Evolutionary conservation across 2,329 filamentous ascomycete species (phyloP).

Genomic region (Fusarium hostae): DNA sequence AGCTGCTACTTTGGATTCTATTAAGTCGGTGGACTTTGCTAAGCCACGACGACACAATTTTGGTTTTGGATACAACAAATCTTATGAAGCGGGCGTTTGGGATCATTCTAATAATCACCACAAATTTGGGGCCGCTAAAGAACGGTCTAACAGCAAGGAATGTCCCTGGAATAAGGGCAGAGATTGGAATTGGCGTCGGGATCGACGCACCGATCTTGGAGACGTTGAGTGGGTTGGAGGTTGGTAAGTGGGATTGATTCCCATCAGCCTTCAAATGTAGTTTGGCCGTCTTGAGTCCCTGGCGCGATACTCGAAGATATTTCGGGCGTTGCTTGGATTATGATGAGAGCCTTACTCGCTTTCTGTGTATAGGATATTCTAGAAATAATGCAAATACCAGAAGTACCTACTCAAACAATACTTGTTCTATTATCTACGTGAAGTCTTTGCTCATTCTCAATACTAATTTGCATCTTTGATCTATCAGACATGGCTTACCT

Average conservation of each 20-base stretch:
- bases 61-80: constrained; percentile 61
- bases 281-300: constrained; percentile 53
- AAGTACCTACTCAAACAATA: constrained; percentile 68
- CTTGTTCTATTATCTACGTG: neutral
- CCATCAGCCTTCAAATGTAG: constrained; percentile 67
- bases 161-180: constrained; percentile 68
- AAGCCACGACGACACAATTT: constrained; percentile 60
- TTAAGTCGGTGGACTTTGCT: constrained; percentile 59
- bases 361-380: constrained; percentile 71
- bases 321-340: constrained; percentile 39
- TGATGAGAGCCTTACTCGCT: constrained; percentile 65
- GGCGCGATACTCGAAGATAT: constrained; percentile 41
- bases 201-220: constrained; percentile 73
- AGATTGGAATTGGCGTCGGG: constrained; percentile 72
- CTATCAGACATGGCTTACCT: neutral
- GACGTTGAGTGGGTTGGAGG: constrained; percentile 96
- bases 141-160: constrained; percentile 57
- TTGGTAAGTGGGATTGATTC: constrained; percentile 72
- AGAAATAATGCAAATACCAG: constrained; percentile 66
- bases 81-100: constrained; percentile 60
- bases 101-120: constrained; percentile 56
- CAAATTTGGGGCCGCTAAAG: constrained; percentile 50
- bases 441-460: neutral
- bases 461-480: neutral
- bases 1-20: constrained; percentile 57